Evolutionary conservation across 2,329 filamentous ascomycete genomes (phyloP).

Genomic region (Aspergillus texensis): DNA sequence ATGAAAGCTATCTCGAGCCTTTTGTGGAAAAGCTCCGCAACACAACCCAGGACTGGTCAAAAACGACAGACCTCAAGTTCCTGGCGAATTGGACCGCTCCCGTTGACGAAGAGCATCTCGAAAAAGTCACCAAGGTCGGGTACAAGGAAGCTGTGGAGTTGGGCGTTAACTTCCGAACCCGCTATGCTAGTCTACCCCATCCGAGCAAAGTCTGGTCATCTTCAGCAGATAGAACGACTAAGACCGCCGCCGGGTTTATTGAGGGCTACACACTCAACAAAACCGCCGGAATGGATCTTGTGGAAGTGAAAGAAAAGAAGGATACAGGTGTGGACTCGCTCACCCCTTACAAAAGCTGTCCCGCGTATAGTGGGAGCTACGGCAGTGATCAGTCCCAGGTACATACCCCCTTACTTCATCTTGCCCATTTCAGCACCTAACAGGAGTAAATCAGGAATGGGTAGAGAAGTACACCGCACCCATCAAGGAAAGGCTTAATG

Average conservation of each 20-base stretch:
- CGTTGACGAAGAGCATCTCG: slow-evolving; percentile 56
- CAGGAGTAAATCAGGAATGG: slow-evolving; percentile 13
- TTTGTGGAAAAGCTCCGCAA: slow-evolving; percentile 63
- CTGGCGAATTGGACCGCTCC: slow-evolving; percentile 60
- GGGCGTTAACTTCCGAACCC: slow-evolving; percentile 60
- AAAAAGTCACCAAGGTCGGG: slow-evolving; percentile 65
- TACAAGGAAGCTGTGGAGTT: slow-evolving; percentile 62
- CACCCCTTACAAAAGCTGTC: slow-evolving; percentile 67
- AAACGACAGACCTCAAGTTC: slow-evolving; percentile 59
- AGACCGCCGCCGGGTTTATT: slow-evolving; percentile 62
- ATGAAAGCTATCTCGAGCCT: slow-evolving; percentile 59
- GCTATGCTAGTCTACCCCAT: slow-evolving; percentile 58
- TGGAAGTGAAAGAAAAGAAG: slow-evolving; percentile 59
- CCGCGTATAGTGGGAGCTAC: slow-evolving; percentile 61
- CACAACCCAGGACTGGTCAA: slow-evolving; percentile 60
- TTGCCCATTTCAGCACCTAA: background rate
- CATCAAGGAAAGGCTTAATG: slow-evolving; percentile 60
- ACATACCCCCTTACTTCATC: slow-evolving; percentile 38
- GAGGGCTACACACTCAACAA: slow-evolving; percentile 58
- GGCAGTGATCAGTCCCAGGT: slow-evolving; percentile 58
- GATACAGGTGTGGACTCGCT: slow-evolving; percentile 62
- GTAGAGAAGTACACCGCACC: slow-evolving; percentile 57
- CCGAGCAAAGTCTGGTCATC: slow-evolving; percentile 64
- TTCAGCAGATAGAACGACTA: slow-evolving; percentile 63
- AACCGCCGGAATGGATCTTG: slow-evolving; percentile 54